These are phyloP conservation scores for Tripidium arundinaceum DNA, from an alignment of 202 grass and related monocot genomes.

Conservation along the genomic window DNA sequence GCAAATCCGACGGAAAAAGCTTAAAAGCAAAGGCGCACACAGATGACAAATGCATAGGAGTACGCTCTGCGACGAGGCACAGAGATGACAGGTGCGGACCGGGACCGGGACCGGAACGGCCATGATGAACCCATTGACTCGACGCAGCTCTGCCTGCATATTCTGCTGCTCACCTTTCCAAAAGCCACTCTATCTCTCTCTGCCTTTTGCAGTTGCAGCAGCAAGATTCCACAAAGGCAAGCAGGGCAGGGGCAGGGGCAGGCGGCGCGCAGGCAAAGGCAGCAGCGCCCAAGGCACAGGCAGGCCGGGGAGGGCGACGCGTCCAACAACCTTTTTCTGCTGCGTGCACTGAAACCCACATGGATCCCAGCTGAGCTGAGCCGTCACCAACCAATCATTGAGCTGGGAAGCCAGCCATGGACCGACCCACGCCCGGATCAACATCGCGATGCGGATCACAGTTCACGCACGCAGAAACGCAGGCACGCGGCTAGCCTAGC, in stretches of 20 bases:
- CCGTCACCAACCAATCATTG: slow-evolving; percentile 64
- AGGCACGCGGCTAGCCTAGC: neutral
- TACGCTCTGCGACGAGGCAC: neutral
- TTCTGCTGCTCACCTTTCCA: slow-evolving; percentile 31
- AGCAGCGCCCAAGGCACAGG: neutral
- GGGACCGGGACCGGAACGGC: neutral
- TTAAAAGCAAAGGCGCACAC: neutral
- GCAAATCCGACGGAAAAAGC: slow-evolving; percentile 22
- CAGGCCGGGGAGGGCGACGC: neutral
- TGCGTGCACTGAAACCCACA: slow-evolving; percentile 52
- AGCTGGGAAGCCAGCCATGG: slow-evolving; percentile 11
- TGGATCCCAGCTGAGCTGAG: slow-evolving; percentile 32
- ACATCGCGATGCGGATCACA: neutral
- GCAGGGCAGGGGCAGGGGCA: neutral
- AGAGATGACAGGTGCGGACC: too few relatives aligned
- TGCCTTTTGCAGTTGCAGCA: neutral
- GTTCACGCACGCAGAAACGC: neutral
- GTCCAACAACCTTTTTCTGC: slow-evolving; percentile 45
- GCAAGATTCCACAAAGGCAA: slow-evolving; percentile 38
- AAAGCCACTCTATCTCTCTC: slow-evolving; percentile 20
- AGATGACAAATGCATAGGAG: slow-evolving; percentile 12
- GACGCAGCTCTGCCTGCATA: neutral
- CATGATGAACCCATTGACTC: slow-evolving; percentile 39
- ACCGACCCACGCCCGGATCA: neutral
- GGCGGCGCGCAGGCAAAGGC: slow-evolving; percentile 40